Evolutionary conservation across 2,329 filamentous ascomycete genomes (phyloP), one percentile per base, ranked within the genome.

Genomic region (Fusarium sp.): DNA sequence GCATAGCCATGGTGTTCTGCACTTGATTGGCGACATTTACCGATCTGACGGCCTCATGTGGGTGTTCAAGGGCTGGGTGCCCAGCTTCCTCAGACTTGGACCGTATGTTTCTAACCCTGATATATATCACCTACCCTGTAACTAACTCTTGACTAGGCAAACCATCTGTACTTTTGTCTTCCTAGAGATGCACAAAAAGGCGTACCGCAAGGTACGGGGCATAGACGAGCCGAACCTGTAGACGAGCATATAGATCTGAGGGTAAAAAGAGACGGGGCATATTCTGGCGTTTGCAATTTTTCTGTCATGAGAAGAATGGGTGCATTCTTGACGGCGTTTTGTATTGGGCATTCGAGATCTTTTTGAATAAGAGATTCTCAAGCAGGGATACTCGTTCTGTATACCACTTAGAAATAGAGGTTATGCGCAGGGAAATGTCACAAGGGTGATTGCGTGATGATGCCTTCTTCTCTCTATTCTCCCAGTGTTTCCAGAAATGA

Each of bases 51-150:
- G 94, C 2, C 79, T 93, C 52, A 82, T 86, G 46, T 97, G 94
- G 94, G 91, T 95, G 87, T 97, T 97, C 82, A 93, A 93, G 80
- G 94, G 94, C 65, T 97, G 94, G 93, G 90, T 95, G 48, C 94
- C 94, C n/a, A 90, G 88, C 73, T 91, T 91, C 77, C 82, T 91
- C 68, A 82, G 90, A 63, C 81, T 92, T 52, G 89, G 89, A 75
- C 89, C 89, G 85, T 89, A 80, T 82, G 87, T 86, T 28, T 39
- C 44, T 31, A 18, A 40, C 36, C 44, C 47, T 34, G 16, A 23
- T 37, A 23, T 15, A 23, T 47, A 43, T 52, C 13, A 41, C 30
- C 7, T 7, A 47, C 5, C 13, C 15, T 40, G n/a, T 10, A n/a
- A 48, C 66, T 72, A 54, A 75, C 71, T 15, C 15, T 9, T 47